A percentile compares a stretch with the other conserved stretches of the same genome.
These are phyloP conservation scores for Pulveroboletus ravenelii DNA, from an alignment of 768 basidiomycete species.

Conservation along the genomic window DNA sequence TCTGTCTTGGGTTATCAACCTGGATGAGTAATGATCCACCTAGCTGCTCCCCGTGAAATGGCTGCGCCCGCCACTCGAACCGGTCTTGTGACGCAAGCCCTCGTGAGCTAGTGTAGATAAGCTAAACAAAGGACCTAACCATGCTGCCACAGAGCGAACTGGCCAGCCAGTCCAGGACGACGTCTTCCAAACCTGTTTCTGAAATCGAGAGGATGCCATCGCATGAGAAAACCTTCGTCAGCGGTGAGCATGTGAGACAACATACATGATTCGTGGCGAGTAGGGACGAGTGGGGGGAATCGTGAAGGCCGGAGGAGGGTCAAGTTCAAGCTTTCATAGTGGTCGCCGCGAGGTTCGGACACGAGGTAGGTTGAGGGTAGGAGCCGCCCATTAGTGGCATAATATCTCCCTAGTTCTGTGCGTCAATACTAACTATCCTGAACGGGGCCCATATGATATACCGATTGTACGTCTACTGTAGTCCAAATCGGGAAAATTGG, in stretches of 20 bases:
- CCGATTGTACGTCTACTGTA: too few species aligned
- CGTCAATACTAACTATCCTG: background rate
- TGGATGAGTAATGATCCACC: too few species aligned
- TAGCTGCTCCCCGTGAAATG: too few species aligned
- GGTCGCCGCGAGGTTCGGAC: too few species aligned
- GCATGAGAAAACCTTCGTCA: background rate
- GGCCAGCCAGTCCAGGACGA: background rate
- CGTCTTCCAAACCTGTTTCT: constrained; percentile 8
- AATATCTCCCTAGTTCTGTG: background rate
- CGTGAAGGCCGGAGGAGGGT: background rate
- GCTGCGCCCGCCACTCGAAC: background rate
- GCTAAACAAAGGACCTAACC: background rate
- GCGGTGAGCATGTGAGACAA: background rate
- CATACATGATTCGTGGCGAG: background rate
- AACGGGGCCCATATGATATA: too few species aligned
- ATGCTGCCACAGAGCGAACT: background rate
- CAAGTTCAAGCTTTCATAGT: background rate
- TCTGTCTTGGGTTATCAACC: too few species aligned
- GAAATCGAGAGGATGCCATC: constrained; percentile 8
- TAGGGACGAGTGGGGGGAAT: background rate
- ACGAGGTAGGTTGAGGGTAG: too few species aligned
- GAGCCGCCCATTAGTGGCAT: background rate
- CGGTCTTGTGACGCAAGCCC: background rate
- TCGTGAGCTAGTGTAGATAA: too few species aligned
- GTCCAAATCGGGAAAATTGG: too few species aligned